Percentiles rank a stretch among this genome's conserved stretches.
These are phyloP conservation scores for Amaranthus tricolor DNA, from an alignment of 179 eudicot genomes.

Conservation along the genomic window DNA sequence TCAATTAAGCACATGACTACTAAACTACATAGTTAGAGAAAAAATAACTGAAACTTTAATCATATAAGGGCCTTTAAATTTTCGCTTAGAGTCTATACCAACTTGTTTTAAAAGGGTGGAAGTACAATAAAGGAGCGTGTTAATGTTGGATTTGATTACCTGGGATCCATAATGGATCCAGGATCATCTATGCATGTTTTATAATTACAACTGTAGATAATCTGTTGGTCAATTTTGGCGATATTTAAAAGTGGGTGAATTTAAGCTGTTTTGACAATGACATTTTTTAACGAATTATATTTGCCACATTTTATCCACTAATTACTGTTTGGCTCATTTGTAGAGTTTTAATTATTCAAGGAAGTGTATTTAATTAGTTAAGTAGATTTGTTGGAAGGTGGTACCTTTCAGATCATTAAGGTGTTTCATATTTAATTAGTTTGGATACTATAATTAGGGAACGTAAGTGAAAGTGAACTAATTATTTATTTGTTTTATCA, in stretches of 20 bases:
- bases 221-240: slow-evolving; percentile 1
- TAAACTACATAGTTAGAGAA: too few species aligned
- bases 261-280: slow-evolving; percentile 18
- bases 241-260: slow-evolving; percentile 14
- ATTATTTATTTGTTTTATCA: too few species aligned
- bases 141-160: slow-evolving; percentile 25
- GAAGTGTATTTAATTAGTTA: background rate
- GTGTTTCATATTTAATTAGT: background rate
- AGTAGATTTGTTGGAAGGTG: background rate
- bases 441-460: background rate
- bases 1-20: too few species aligned
- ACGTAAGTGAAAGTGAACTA: background rate
- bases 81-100: too few species aligned
- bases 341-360: too few species aligned
- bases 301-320: slow-evolving; percentile 2
- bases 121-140: slow-evolving; percentile 19
- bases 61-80: too few species aligned
- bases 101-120: slow-evolving; percentile 3
- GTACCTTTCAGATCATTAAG: background rate
- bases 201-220: background rate
- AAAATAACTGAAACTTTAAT: background rate
- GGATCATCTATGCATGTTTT: background rate
- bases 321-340: background rate
- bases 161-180: background rate
- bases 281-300: slow-evolving; percentile 2